These are phyloP conservation scores for Lactuca sativa DNA, from an alignment of 129 eudicot genomes.

Conservation along the genomic window DNA sequence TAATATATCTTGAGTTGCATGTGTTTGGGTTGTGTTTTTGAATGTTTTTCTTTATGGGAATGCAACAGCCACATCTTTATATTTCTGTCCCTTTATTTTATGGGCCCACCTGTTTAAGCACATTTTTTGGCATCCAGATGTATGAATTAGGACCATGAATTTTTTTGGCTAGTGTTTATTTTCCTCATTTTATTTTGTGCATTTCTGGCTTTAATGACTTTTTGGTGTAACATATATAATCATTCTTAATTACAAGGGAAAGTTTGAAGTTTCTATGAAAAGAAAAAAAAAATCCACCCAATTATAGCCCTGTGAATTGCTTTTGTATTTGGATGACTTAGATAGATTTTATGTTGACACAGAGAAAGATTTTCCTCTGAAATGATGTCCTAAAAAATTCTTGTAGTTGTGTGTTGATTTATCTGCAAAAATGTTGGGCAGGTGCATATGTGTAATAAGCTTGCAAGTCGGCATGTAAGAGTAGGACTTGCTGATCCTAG, in stretches of 20 bases:
- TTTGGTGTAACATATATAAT: background rate
- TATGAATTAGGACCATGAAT: constrained; percentile 36
- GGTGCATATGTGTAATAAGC: constrained; percentile 97
- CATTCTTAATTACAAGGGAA: background rate
- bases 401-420: constrained; percentile 18
- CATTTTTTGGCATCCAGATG: constrained; percentile 41
- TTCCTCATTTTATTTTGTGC: constrained; percentile 6
- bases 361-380: background rate
- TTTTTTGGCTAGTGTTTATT: constrained; percentile 24
- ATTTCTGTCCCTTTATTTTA: constrained; percentile 33
- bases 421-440: constrained; percentile 31
- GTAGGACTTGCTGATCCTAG: constrained; percentile 95
- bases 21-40: constrained; percentile 40
- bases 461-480: constrained; percentile 89
- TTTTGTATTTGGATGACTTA: too few species aligned
- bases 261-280: too few species aligned
- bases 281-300: too few species aligned
- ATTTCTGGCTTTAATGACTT: background rate
- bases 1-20: constrained; percentile 32
- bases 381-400: background rate
- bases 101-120: constrained; percentile 39
- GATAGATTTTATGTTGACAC: background rate
- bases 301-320: too few species aligned
- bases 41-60: constrained; percentile 32
- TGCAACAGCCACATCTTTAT: constrained; percentile 45